Evolutionary conservation across 371 early-diverging fungal species (phyloP), one percentile per base, ranked within the genome.

Genomic region (Mortierella sp.): DNA sequence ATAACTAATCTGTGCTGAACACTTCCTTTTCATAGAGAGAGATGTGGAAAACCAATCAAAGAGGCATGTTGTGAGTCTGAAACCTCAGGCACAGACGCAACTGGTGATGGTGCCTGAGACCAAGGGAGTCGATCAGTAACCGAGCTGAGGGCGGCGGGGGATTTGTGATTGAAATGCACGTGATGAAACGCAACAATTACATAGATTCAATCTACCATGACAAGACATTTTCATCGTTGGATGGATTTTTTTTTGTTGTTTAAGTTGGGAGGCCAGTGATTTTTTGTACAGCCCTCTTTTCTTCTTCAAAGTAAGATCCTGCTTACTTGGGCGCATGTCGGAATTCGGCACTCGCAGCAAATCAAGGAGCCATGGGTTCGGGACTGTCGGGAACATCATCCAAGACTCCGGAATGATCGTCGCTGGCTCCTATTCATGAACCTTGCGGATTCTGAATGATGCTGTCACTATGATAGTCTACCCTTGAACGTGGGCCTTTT

Each of bases 301-400:
- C 73, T 76, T 82, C 73, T 73, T 78, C 70, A 50, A 78, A 40
- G 83, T 82, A 82, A 82, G 83, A 82, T 79, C 75, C 79, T 50
- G 43, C 59, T 37, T 43, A 59, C 44, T 64, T 31, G 55, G 74
- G 55, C 70, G 37, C 59, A 54, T 64, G 51, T 59, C 13, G 37
- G 6, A 14, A 48, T 28, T 71, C 26, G 61, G 67, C 34, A 50
- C 72, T 5, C n/a, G n/a, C 40, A 71, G 44, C 46, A 57, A 21
- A 53, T 50, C 24, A 67, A 51, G 48, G 13, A 46, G 8, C 48
- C 48, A 46, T 46, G 48, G 48, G 24, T 37, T 53, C 24, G 21
- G 64, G 24, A 64, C 5, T 61, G 8, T 61, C 61, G 28, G 61
- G 34, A 37, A 64, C 21, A 64, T 21, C 34, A 64, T 37, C 34